Base-by-base conservation (phyloP, 2,329 filamentous ascomycete genomes). In the Scortechinia acanthostroma region DNA sequence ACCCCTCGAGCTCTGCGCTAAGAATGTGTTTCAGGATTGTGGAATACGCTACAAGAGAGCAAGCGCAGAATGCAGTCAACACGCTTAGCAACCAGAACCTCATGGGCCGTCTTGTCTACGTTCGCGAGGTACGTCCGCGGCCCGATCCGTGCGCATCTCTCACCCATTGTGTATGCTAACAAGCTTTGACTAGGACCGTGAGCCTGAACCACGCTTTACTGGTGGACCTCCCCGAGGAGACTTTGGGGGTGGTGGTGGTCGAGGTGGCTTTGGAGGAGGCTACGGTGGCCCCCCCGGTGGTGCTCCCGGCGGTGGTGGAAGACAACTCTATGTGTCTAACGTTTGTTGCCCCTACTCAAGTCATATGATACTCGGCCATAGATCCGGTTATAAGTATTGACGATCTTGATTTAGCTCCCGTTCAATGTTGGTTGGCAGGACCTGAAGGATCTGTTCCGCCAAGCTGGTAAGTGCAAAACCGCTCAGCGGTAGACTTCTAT, bases 401-500 rank as follows among this genome's bases (percentile, higher is more conserved):
- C 54, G 45, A 46, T 53, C 56, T 51, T 48, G 46, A 51, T 55
- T 35, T 68, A 98, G 93, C 87, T 98, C 55, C 93, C 93, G 17
- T 98, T 91, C 71, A 95, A 89, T 53, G 88, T 95, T 56, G 93
- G 93, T 63, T 98, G 93, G 93, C 93, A 98, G 70, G 93, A 98
- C 66, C 73, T 98, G 55, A 98, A 98, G 72, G 93, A 98, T 66
- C 77, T 98, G 54, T 98, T 98, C 77, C 88, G 93, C 60, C 91
- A 96, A 77, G 91, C 93, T 70, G 88, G 91, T 95, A 76, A 77
- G 89, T 75, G 43, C 52, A 44, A 50, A 23, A 48, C 47, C 52
- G 48, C n/a, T n/a, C n/a, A n/a, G n/a, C n/a, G n/a, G n/a, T n/a
- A n/a, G n/a, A n/a, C n/a, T n/a, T n/a, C n/a, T n/a, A 2, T 43